These are phyloP conservation scores for Solanum pinnatisectum DNA, from an alignment of 257 asterid species.

Conservation along the genomic window DNA sequence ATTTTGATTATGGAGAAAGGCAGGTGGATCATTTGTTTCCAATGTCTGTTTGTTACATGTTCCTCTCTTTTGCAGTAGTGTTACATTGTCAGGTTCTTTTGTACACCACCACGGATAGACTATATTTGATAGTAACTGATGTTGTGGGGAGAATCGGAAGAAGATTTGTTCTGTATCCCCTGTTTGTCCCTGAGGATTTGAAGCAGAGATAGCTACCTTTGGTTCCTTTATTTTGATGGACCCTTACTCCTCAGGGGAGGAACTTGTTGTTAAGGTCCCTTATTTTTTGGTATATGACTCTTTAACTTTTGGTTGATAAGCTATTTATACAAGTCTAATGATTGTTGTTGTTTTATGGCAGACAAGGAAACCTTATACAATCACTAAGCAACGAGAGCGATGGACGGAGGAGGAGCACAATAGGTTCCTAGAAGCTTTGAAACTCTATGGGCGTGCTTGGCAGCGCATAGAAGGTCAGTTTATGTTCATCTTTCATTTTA, in stretches of 20 bases:
- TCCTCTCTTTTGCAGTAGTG: slow-evolving; percentile 64
- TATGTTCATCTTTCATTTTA: background rate
- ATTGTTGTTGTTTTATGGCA: slow-evolving; percentile 15
- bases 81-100: slow-evolving; percentile 39
- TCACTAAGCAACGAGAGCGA: slow-evolving; percentile 93
- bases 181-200: slow-evolving; percentile 28
- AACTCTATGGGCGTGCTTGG: slow-evolving; percentile 98
- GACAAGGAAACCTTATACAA: slow-evolving; percentile 94
- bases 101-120: slow-evolving; percentile 33
- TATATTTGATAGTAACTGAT: slow-evolving; percentile 11
- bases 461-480: slow-evolving; percentile 90
- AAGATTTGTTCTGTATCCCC: slow-evolving; percentile 16
- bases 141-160: slow-evolving; percentile 32
- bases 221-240: slow-evolving; percentile 52
- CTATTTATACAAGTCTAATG: background rate
- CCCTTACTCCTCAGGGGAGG: slow-evolving; percentile 84
- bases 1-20: slow-evolving; percentile 18
- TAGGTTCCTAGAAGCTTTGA: slow-evolving; percentile 84
- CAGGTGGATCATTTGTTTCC: slow-evolving; percentile 21
- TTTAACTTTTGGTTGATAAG: background rate
- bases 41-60: slow-evolving; percentile 26
- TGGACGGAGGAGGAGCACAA: slow-evolving; percentile 99
- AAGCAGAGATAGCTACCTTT: slow-evolving; percentile 27
- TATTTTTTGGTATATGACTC: background rate
- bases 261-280: slow-evolving; percentile 59